Percentiles rank a stretch among this genome's conserved stretches.
phyloP scores from a whole-genome alignment of 306 rosid species.

The Hylodesmum podocarpum region DNA sequence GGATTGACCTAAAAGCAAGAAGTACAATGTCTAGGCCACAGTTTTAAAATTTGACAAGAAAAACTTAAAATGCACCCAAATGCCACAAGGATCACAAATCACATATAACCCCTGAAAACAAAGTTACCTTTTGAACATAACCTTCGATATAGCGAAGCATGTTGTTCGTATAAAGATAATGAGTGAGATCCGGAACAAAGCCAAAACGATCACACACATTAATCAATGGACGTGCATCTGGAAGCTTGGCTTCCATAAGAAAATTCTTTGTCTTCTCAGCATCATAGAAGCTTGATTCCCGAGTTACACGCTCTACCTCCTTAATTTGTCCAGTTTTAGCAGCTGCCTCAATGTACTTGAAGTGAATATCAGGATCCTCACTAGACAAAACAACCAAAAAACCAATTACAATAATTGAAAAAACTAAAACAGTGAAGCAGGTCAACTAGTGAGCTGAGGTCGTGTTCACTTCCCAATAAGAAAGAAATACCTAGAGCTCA shows the following conservation, averaged over 20 bases:
- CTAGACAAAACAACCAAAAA: conserved; percentile 34
- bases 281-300: conserved; percentile 92
- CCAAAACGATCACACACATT: conserved; percentile 97
- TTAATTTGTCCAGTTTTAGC: conserved; percentile 97
- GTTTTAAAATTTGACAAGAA: background rate
- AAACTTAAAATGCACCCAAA: background rate
- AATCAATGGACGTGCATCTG: conserved; percentile 94
- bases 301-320: conserved; percentile 95
- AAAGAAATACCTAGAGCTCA: conserved; percentile 80
- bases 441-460: background rate
- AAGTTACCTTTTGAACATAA: conserved; percentile 92
- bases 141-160: conserved; percentile 98
- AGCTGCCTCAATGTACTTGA: conserved; percentile 96
- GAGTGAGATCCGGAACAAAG: conserved; percentile 94
- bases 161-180: conserved; percentile 82
- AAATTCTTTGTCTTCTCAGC: conserved; percentile 93
- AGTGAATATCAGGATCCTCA: conserved; percentile 93
- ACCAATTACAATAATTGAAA: background rate
- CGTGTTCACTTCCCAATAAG: conserved; percentile 3
- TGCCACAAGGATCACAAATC: conserved; percentile 30
- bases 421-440: background rate
- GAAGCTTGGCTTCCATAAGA: conserved; percentile 93
- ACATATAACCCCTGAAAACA: conserved; percentile 33
- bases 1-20: conserved; percentile 77
- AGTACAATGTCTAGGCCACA: conserved; percentile 21